A percentile compares a stretch with the other conserved stretches of the same genome.
These are phyloP conservation scores for Nemophila menziesii DNA, from an alignment of 257 asterid genomes.

Conservation along the genomic window DNA sequence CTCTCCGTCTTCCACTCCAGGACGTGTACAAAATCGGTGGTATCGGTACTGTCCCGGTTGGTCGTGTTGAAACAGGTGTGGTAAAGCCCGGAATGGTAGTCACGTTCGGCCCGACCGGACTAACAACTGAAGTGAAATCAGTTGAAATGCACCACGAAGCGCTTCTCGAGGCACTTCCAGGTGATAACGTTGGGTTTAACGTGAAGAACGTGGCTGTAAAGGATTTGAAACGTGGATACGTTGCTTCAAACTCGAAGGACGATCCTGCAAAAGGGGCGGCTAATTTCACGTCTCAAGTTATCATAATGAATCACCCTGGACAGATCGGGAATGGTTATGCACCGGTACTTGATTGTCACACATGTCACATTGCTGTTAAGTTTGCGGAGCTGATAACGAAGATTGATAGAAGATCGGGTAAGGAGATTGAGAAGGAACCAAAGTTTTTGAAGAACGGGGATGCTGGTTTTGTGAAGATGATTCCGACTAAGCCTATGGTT, in stretches of 20 bases:
- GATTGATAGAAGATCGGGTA: slow-evolving; percentile 75
- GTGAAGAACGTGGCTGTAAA: slow-evolving; percentile 77
- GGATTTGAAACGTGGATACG: slow-evolving; percentile 75
- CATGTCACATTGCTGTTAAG: slow-evolving; percentile 44
- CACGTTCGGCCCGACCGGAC: no score
- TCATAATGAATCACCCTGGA: no score
- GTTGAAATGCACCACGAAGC: slow-evolving; percentile 10
- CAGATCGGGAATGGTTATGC: no score
- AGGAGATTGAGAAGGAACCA: slow-evolving; percentile 68
- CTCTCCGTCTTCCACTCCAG: no score
- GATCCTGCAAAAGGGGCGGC: slow-evolving; percentile 32
- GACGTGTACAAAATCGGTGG: no score
- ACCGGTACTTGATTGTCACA: no score
- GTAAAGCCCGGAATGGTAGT: slow-evolving; percentile 44
- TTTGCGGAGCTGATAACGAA: slow-evolving; percentile 52
- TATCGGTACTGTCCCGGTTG: no score
- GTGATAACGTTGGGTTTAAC: slow-evolving; percentile 76
- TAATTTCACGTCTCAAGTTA: no score
- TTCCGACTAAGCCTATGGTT: no score
- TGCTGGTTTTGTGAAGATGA: no score
- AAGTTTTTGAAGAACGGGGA: slow-evolving; percentile 22
- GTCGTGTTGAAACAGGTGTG: neutral
- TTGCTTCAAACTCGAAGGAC: slow-evolving; percentile 76
- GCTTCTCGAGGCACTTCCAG: slow-evolving; percentile 66
- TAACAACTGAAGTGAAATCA: no score